Evolutionary conservation across 192 early-diverging fungal genomes (phyloP).

Genomic region (Backusella macrospora): DNA sequence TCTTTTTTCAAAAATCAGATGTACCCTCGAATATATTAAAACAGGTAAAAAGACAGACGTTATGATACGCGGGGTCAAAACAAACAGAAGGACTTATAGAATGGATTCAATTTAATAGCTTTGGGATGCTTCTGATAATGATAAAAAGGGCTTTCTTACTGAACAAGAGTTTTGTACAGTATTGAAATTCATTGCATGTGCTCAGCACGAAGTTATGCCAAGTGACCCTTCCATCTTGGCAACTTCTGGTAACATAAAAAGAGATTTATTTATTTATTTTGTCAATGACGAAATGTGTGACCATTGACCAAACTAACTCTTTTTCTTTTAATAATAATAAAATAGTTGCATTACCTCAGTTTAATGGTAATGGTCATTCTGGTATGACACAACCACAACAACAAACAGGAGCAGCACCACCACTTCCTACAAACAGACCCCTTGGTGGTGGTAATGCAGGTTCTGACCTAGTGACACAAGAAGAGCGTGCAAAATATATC

Average conservation of each 20-base stretch:
- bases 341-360: constrained; percentile 36
- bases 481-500: constrained; percentile 39
- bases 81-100: neutral
- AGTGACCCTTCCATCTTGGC: constrained; percentile 40
- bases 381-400: neutral
- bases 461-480: constrained; percentile 46
- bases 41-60: constrained; percentile 40
- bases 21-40: constrained; percentile 59
- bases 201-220: constrained; percentile 68
- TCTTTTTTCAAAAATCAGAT: constrained; percentile 69
- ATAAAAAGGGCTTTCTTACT: constrained; percentile 80
- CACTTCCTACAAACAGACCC: constrained; percentile 6
- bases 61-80: neutral
- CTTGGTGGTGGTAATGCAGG: neutral
- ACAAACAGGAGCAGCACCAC: neutral
- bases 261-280: neutral
- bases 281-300: neutral
- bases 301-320: neutral
- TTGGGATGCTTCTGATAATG: constrained; percentile 82
- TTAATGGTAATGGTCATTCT: constrained; percentile 26
- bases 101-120: constrained; percentile 51
- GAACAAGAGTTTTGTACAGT: constrained; percentile 77
- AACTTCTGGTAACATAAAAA: constrained; percentile 11
- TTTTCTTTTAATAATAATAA: neutral
- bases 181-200: constrained; percentile 88